phyloP scores from a whole-genome alignment of 306 rosid species.

The Phaseolus lunatus region DNA sequence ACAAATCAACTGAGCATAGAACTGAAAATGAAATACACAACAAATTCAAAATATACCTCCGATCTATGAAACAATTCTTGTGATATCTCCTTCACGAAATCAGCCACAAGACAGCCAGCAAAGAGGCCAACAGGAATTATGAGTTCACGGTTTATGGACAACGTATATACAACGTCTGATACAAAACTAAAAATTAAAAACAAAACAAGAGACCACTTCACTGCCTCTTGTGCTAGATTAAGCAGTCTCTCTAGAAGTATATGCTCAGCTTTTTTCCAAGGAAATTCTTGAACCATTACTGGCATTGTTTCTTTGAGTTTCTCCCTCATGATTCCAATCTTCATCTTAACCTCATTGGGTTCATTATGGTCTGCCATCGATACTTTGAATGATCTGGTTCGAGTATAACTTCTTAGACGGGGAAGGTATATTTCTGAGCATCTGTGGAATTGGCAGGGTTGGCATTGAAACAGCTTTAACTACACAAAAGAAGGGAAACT shows the following conservation, averaged over 20 bases:
- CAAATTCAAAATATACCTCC: constrained; percentile 45
- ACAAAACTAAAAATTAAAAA: constrained; percentile 49
- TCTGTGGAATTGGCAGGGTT: constrained; percentile 36
- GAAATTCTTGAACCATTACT: constrained; percentile 51
- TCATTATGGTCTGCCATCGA: constrained; percentile 50
- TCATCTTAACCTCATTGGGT: constrained; percentile 46
- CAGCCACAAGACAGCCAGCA: constrained; percentile 52
- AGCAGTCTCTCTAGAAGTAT: constrained; percentile 45
- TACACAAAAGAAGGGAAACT: constrained; percentile 34
- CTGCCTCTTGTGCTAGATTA: constrained; percentile 43
- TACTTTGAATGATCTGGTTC: constrained; percentile 42
- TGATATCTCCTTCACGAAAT: constrained; percentile 54
- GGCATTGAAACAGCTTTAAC: constrained; percentile 49
- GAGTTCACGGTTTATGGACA: constrained; percentile 48
- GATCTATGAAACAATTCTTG: constrained; percentile 48
- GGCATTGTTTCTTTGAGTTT: constrained; percentile 51
- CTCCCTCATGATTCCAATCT: constrained; percentile 42
- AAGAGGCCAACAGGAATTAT: constrained; percentile 54
- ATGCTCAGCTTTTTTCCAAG: constrained; percentile 55
- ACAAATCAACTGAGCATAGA: not conserved
- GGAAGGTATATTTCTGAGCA: constrained; percentile 33
- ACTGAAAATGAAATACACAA: not conserved
- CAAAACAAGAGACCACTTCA: constrained; percentile 55
- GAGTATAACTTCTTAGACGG: constrained; percentile 30
- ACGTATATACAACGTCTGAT: constrained; percentile 50